Conservation (phyloP, 2,329 filamentous ascomycete species). For the Chaetothyriales sp. region DNA sequence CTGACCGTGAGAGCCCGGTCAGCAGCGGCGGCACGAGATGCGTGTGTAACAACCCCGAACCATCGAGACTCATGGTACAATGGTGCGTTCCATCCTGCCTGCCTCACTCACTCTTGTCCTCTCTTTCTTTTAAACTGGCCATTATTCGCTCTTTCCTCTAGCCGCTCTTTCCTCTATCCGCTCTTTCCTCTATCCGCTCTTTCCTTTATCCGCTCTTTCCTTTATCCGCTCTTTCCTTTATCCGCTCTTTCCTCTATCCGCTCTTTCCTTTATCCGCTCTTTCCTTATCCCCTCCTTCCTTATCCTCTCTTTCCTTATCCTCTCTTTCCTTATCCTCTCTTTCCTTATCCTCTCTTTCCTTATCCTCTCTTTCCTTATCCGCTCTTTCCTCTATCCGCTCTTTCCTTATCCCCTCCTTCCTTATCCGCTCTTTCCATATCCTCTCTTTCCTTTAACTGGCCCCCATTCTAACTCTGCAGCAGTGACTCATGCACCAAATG, state of each 20-base stretch:
- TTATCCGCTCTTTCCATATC: not conserved
- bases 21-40: conserved; percentile 42
- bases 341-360: no score
- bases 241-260: not conserved
- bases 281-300: not conserved
- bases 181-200: no score
- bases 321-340: no score
- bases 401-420: not conserved
- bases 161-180: no score
- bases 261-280: not conserved
- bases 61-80: conserved; percentile 46
- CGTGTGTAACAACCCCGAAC: conserved; percentile 41
- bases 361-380: no score
- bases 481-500: conserved; percentile 51
- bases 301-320: no score
- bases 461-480: not conserved
- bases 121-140: not conserved
- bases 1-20: conserved; percentile 39
- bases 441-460: not conserved
- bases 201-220: no score
- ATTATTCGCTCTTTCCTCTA: not conserved
- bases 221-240: no score
- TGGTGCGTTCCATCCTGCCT: conserved; percentile 29
- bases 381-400: conserved; percentile 11
- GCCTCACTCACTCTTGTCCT: not conserved